Base-by-base conservation (phyloP, 78 protist genomes). In the Dictyostelium intermedium region DNA sequence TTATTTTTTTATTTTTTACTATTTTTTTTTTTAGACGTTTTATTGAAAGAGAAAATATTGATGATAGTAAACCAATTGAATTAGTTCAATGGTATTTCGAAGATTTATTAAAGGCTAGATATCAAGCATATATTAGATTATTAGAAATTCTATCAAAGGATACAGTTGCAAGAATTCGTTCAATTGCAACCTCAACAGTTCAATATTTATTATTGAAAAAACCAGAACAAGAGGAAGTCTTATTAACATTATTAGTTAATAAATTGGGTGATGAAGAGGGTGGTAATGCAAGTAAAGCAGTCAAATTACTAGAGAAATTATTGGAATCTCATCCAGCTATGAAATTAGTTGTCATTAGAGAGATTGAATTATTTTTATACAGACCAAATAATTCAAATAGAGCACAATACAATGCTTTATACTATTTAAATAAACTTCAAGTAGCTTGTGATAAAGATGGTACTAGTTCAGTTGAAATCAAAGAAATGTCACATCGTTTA, bases 241-340 rank as follows among this genome's bases (percentile, higher is more conserved):
- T 97, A 60, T 76, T 97, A 13, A 53, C 84, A 8, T 18, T 93
- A 5, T 23, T 97, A 18, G 95, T 92, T 25, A 92, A 93, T 84
- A 97, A 94, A 82, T n/a, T 97, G 34, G 97, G 96, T 30, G 98
- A 96, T 78, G 23, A 41, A 7, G 96, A 91, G 27, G 77, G 80
- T 50, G 74, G 74, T 7, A 45, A 87, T 13, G 96, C 95, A 27
- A 34, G 95, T 13, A 84, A 84, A 20, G 96, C 74, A 5, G 13
- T 45, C 11, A 74, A 84, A 61, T 83, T 79, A 5, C 66, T 97
- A 25, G 25, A 23, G 4, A n/a, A 25, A n/a, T 72, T 97, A 78
- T 27, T 97, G 18, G 34, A 32, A 13, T 3, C n/a, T 6, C 97
- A 97, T 70, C 97, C 98, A 32, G 73, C 78, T 66, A 97, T 97